Evolutionary conservation across 2,329 filamentous ascomycete species (phyloP), one percentile per base, ranked within the genome.

Genomic region (Cordyceps javanica): DNA sequence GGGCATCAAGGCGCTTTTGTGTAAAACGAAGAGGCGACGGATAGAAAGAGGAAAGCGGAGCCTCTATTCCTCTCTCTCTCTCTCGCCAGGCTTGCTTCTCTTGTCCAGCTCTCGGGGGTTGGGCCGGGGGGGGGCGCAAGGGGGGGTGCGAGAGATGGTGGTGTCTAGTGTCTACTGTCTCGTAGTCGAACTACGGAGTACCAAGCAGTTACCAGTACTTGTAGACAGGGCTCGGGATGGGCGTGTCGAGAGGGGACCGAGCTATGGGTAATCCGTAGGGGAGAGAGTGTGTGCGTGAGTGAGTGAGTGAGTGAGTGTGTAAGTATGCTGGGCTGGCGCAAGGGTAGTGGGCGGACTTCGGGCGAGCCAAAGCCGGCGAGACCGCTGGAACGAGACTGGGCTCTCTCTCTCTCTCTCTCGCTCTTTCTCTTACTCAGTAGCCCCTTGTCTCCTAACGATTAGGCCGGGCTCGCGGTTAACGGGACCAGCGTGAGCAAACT

Each of bases 1-100:
- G 53, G 53, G 53, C 53, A 55, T 55, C 32, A 26, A 39, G 42
- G 42, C 53, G 53, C 53, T 55, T 55, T 55, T 55, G 53, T 55
- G 53, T 39, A 48, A 48, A 55, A 41, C 42, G 42, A 48, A 55
- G 28, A 36, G 21, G 23, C 34, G 39, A 44, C 39, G 25, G 23
- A 45, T 38, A 14, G n/a, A 38, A 48, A 14, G 23, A 14, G 32
- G 30, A 48, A 55, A 55, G 52, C 52, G 52, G 52, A 55, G 52
- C 52, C 52, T 55, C 52, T 41, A n/a, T n/a, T 13, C 7, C 7
- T 16, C 21, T 41, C n/a, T 10, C 23, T 10, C 28, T 41, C 21
- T 53, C 13, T 39, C n/a, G 46, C 46, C 46, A n/a, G 46, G 46
- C 34, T 39, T 26, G 32, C 7, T 25, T 45, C 30, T 30, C 26